These are phyloP conservation scores for Cercospora beticola DNA, from an alignment of 2,329 filamentous ascomycete genomes.

Conservation along the genomic window DNA sequence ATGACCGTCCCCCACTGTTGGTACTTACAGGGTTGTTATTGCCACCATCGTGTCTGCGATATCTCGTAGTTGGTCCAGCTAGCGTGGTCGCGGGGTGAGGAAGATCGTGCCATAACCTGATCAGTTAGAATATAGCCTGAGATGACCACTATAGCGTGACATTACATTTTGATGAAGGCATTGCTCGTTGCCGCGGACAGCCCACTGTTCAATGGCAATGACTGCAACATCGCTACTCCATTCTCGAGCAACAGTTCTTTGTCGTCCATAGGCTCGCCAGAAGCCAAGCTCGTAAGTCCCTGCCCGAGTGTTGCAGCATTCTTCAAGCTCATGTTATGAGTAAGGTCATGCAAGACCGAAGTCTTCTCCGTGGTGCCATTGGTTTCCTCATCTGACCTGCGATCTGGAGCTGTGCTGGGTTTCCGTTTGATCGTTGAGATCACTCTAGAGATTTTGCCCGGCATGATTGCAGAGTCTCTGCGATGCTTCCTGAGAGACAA, in stretches of 20 bases:
- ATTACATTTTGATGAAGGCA: slow-evolving; percentile 51
- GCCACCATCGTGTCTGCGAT: slow-evolving; percentile 45
- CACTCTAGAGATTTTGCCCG: slow-evolving; percentile 44
- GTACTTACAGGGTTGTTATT: slow-evolving; percentile 46
- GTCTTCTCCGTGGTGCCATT: slow-evolving; percentile 41
- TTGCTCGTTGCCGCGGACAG: slow-evolving; percentile 44
- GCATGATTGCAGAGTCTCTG: slow-evolving; percentile 12
- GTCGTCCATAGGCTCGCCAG: slow-evolving; percentile 50
- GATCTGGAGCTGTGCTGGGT: slow-evolving; percentile 50
- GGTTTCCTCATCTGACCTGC: slow-evolving; percentile 44
- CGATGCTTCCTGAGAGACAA: neutral
- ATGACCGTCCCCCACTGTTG: neutral
- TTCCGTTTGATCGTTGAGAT: slow-evolving; percentile 50
- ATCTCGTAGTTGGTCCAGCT: slow-evolving; percentile 48
- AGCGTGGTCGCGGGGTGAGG: slow-evolving; percentile 52
- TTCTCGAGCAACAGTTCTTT: slow-evolving; percentile 52
- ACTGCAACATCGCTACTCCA: slow-evolving; percentile 54
- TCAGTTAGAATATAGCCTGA: neutral
- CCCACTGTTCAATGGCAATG: slow-evolving; percentile 45
- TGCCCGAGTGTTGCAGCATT: slow-evolving; percentile 43
- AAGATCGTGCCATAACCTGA: slow-evolving; percentile 50
- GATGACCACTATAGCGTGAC: neutral
- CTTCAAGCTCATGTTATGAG: slow-evolving; percentile 41
- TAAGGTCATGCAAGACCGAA: slow-evolving; percentile 43
- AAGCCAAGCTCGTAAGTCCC: slow-evolving; percentile 45